Percentiles rank a stretch among this genome's conserved stretches.
These are phyloP conservation scores for Dactylellina haptotyla DNA, from an alignment of 2,329 filamentous ascomycete genomes.

Conservation along the genomic window DNA sequence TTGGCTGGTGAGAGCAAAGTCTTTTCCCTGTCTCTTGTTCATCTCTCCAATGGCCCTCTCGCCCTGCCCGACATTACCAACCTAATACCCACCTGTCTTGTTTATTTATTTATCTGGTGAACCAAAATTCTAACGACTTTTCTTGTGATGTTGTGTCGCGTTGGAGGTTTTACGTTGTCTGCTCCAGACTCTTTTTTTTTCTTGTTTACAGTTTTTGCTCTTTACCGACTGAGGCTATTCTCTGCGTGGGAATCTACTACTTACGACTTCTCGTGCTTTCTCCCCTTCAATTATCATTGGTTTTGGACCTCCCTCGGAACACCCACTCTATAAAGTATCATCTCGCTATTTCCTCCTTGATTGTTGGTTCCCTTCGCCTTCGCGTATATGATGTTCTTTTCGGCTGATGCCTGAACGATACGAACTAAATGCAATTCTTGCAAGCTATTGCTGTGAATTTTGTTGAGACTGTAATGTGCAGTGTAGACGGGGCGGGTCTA, in stretches of 20 bases:
- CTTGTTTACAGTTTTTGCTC: not conserved
- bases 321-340: too few relatives aligned
- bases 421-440: constrained; percentile 15
- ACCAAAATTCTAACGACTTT: constrained; percentile 48
- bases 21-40: constrained; percentile 37
- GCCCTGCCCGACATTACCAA: constrained; percentile 17
- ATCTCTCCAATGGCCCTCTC: constrained; percentile 3
- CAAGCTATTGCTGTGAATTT: not conserved
- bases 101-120: constrained; percentile 18
- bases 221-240: not conserved
- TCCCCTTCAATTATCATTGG: too few relatives aligned
- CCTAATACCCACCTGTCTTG: constrained; percentile 42
- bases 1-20: constrained; percentile 22
- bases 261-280: too few relatives aligned
- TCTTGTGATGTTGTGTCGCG: constrained; percentile 5
- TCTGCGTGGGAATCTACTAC: not conserved
- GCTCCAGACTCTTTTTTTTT: not conserved
- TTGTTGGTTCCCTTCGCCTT: constrained; percentile 7
- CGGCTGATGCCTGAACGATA: constrained; percentile 5
- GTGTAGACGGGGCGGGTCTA: not conserved
- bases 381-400: constrained; percentile 38
- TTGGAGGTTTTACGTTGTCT: not conserved
- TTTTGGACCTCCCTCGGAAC: too few relatives aligned
- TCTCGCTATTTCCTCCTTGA: too few relatives aligned
- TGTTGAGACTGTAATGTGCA: not conserved